phyloP scores from a whole-genome alignment of 208 protist genomes.

The Acanthamoeba royreba region DNA sequence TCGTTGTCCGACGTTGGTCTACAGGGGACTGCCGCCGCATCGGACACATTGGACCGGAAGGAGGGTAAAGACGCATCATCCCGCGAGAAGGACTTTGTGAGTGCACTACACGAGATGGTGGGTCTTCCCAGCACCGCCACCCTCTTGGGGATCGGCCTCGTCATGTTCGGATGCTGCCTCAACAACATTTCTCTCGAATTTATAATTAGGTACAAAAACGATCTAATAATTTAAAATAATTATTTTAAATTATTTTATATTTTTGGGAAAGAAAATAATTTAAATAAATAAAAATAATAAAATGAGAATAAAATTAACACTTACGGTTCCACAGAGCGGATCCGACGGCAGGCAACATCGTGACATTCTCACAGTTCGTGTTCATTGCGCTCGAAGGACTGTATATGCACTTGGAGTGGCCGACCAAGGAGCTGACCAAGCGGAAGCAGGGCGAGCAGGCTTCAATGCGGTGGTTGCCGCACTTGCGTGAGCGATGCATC shows the following conservation, averaged over 20 bases:
- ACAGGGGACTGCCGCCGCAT: too few relatives aligned
- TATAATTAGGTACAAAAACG: background rate
- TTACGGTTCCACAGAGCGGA: background rate
- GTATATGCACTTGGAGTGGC: background rate
- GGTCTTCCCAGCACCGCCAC: background rate
- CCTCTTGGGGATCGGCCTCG: background rate
- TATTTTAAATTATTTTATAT: background rate
- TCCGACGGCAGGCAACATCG: background rate
- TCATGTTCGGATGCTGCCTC: constrained; percentile 34
- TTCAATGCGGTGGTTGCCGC: background rate
- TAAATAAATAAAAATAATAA: background rate
- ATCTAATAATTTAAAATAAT: background rate
- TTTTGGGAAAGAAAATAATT: background rate
- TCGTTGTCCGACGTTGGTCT: too few relatives aligned
- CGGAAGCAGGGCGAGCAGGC: background rate
- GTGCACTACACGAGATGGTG: background rate
- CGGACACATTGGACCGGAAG: too few relatives aligned
- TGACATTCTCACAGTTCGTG: constrained; percentile 36
- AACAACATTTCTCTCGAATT: constrained; percentile 46
- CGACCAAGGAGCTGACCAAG: background rate
- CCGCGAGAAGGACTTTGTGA: too few relatives aligned
- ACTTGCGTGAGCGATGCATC: background rate
- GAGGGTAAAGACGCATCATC: too few relatives aligned
- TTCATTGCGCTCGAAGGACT: constrained; percentile 21
- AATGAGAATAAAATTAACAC: background rate